Percentiles rank a stretch among this genome's conserved stretches.
Conservation (phyloP, 179 eudicot genomes). For the Beta macrorhiza region DNA sequence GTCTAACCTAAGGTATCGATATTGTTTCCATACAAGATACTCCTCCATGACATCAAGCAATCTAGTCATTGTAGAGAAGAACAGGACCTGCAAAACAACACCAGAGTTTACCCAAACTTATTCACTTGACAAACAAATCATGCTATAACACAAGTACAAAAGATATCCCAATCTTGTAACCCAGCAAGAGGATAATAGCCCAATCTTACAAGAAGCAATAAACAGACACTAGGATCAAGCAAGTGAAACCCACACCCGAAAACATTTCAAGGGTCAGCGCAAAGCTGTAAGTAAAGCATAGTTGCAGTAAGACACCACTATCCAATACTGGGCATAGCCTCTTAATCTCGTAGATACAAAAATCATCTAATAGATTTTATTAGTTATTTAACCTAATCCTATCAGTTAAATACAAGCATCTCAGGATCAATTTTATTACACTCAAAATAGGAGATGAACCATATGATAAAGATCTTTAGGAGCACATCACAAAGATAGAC, state of each 20-base stretch:
- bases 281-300: background rate
- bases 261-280: background rate
- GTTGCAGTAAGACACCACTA: background rate
- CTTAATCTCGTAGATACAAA: background rate
- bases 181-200: background rate
- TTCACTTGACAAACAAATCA: background rate
- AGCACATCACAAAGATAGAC: too few relatives aligned
- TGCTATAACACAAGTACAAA: background rate
- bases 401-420: background rate
- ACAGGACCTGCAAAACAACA: constrained; percentile 65
- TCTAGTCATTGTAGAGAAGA: constrained; percentile 98
- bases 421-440: background rate
- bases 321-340: background rate
- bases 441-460: background rate
- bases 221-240: background rate
- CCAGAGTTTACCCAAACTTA: background rate
- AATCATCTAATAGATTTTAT: background rate
- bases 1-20: constrained; percentile 87
- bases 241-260: constrained; percentile 2
- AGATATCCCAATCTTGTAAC: background rate
- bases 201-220: background rate
- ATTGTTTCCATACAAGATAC: constrained; percentile 89
- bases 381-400: background rate
- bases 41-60: constrained; percentile 99
- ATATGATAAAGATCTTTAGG: too few relatives aligned